A percentile compares a stretch with the other conserved stretches of the same genome.
Conservation (phyloP, 1,139 yeast species). For the Nakaseomyces bracarensis region DNA sequence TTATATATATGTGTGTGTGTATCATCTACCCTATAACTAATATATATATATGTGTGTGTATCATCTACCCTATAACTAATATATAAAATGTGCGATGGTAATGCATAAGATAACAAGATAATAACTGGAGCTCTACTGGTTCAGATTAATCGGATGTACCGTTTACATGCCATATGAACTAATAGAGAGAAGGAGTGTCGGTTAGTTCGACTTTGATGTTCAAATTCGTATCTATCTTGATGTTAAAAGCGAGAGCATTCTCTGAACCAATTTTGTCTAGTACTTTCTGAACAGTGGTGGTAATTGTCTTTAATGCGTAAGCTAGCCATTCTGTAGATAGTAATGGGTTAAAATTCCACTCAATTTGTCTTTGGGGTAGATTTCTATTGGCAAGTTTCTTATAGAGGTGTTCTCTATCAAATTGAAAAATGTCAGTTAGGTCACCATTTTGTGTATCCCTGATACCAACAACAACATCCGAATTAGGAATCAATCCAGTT, state of each 20-base stretch:
- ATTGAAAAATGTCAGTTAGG: constrained; percentile 20
- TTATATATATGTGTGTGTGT: no score
- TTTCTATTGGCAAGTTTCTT: constrained; percentile 10
- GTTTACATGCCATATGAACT: no score
- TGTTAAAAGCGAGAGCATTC: constrained; percentile 16
- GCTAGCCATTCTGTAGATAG: constrained; percentile 27
- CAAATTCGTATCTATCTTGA: constrained; percentile 12
- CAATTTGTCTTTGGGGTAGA: constrained; percentile 13
- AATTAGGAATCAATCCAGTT: constrained; percentile 23
- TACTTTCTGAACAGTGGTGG: neutral
- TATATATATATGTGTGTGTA: no score
- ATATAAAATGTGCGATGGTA: no score
- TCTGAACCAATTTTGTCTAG: constrained; percentile 1
- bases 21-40: no score
- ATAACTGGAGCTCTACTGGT: no score
- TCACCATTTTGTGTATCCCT: constrained; percentile 23
- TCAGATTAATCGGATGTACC: no score
- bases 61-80: no score
- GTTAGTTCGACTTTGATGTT: constrained; percentile 6
- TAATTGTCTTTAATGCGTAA: neutral
- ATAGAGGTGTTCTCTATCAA: constrained; percentile 18
- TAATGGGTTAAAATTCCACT: constrained; percentile 22
- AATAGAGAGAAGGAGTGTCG: neutral
- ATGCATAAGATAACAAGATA: no score
- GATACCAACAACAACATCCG: constrained; percentile 27